Conservation (phyloP, 2,329 filamentous ascomycete genomes). For the Aspergillus pseudotamarii region DNA sequence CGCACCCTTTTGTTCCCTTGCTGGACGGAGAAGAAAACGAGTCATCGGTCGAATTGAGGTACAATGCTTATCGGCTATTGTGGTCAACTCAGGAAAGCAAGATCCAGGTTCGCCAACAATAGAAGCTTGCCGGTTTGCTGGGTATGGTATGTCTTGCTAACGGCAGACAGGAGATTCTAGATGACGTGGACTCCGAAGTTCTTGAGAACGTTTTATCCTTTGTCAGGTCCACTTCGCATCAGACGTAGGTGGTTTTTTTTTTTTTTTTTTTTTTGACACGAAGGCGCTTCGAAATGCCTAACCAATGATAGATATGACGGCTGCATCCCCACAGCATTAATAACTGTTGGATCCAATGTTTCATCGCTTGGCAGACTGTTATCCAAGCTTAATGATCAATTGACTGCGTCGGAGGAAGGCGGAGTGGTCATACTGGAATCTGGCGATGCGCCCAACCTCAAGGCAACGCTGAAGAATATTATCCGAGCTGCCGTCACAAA, state of each 20-base stretch:
- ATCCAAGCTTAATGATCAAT: slow-evolving; percentile 38
- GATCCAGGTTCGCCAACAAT: slow-evolving; percentile 37
- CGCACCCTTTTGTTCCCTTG: slow-evolving; percentile 41
- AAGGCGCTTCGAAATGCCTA: slow-evolving; percentile 11
- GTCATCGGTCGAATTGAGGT: slow-evolving; percentile 37
- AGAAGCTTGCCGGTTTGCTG: background rate
- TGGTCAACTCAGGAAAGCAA: slow-evolving; percentile 44
- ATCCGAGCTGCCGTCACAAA: slow-evolving; percentile 46
- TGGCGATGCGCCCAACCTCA: slow-evolving; percentile 49
- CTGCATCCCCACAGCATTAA: slow-evolving; percentile 45
- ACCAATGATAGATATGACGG: slow-evolving; percentile 36
- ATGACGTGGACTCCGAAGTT: slow-evolving; percentile 44
- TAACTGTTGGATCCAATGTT: slow-evolving; percentile 49
- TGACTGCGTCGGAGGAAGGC: slow-evolving; percentile 34
- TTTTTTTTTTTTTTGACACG: background rate
- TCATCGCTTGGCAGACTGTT: slow-evolving; percentile 44
- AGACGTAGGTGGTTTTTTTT: slow-evolving; percentile 33
- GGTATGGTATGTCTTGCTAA: slow-evolving; percentile 13
- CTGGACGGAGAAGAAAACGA: slow-evolving; percentile 42
- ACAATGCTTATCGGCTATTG: slow-evolving; percentile 40
- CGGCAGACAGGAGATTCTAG: slow-evolving; percentile 33
- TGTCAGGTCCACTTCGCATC: slow-evolving; percentile 36
- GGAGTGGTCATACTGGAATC: slow-evolving; percentile 47
- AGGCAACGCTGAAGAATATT: slow-evolving; percentile 49
- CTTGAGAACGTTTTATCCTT: slow-evolving; percentile 43